Evolutionary conservation across 106 monocot species (phyloP).

Genomic region (Ottelia alismoides): DNA sequence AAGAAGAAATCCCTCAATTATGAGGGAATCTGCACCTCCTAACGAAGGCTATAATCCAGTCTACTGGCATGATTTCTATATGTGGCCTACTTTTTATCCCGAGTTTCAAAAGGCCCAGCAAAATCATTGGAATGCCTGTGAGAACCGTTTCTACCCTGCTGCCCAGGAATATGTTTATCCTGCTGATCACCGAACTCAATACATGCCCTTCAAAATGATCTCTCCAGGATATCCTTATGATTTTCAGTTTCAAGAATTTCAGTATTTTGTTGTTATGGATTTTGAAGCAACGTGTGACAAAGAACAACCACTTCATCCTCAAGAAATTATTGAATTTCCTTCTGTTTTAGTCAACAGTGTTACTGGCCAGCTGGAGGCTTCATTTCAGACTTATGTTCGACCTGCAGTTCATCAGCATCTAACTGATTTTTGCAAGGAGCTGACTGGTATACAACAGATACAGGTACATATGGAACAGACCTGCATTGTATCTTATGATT

Average conservation of each 20-base stretch:
- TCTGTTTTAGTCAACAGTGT: conserved; percentile 87
- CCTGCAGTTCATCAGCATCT: conserved; percentile 68
- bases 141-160: conserved; percentile 33
- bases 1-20: conserved; percentile 12
- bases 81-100: conserved; percentile 28
- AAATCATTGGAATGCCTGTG: conserved; percentile 19
- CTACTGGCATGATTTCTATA: conserved; percentile 30
- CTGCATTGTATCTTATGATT: too few relatives aligned
- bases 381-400: conserved; percentile 84
- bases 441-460: conserved; percentile 91
- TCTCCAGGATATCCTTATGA: conserved; percentile 43
- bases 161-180: conserved; percentile 35
- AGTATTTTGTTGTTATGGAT: conserved; percentile 95
- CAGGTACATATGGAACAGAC: conserved; percentile 39
- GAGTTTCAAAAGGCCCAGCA: conserved; percentile 37
- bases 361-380: conserved; percentile 81
- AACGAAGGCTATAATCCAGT: conserved; percentile 28
- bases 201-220: conserved; percentile 46
- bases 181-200: conserved; percentile 40
- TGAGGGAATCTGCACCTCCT: conserved; percentile 24
- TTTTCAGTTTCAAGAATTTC: conserved; percentile 71
- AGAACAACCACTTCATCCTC: conserved; percentile 57
- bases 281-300: conserved; percentile 98
- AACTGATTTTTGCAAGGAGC: conserved; percentile 95
- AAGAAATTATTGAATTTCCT: conserved; percentile 96